These are phyloP conservation scores for Thelonectria discophora DNA, from an alignment of 2,329 filamentous ascomycete genomes.

Conservation along the genomic window DNA sequence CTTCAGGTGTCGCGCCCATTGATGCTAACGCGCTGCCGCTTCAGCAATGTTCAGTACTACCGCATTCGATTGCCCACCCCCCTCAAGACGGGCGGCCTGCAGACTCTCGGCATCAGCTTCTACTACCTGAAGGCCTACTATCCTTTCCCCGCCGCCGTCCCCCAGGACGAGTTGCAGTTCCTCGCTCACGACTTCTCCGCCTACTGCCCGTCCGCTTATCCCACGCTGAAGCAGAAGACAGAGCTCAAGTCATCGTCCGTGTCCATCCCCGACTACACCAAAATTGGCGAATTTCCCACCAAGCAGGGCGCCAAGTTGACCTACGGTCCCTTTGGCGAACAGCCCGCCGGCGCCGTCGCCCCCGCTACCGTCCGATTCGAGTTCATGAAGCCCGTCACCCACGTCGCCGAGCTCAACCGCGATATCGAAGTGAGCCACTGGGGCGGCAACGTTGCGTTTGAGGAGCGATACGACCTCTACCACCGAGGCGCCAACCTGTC, in stretches of 20 bases:
- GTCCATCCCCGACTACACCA: constrained; percentile 86
- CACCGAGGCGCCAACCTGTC: constrained; percentile 86
- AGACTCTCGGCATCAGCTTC: constrained; percentile 89
- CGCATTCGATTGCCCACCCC: constrained; percentile 80
- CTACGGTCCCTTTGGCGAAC: constrained; percentile 87
- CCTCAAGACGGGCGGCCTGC: constrained; percentile 78
- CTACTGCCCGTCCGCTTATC: constrained; percentile 84
- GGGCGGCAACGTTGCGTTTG: constrained; percentile 95
- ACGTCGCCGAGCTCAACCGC: constrained; percentile 81
- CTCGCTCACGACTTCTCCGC: constrained; percentile 86
- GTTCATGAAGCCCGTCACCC: constrained; percentile 90
- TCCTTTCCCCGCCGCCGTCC: constrained; percentile 82
- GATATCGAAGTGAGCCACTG: constrained; percentile 97
- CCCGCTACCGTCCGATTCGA: constrained; percentile 88
- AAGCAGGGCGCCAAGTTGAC: constrained; percentile 87
- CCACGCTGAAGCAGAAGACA: constrained; percentile 92
- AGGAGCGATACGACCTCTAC: constrained; percentile 89
- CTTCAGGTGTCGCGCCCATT: constrained; percentile 8
- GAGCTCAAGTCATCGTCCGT: constrained; percentile 87
- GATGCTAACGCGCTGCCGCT: constrained; percentile 26
- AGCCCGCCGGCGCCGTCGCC: constrained; percentile 78
- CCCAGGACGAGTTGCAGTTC: constrained; percentile 88
- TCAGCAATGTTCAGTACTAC: constrained; percentile 83
- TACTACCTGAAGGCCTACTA: constrained; percentile 79
- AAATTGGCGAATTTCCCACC: constrained; percentile 75